Base-by-base conservation (phyloP, 1,284 basidiomycete genomes). In the Ceratobasidium theobromae region DNA sequence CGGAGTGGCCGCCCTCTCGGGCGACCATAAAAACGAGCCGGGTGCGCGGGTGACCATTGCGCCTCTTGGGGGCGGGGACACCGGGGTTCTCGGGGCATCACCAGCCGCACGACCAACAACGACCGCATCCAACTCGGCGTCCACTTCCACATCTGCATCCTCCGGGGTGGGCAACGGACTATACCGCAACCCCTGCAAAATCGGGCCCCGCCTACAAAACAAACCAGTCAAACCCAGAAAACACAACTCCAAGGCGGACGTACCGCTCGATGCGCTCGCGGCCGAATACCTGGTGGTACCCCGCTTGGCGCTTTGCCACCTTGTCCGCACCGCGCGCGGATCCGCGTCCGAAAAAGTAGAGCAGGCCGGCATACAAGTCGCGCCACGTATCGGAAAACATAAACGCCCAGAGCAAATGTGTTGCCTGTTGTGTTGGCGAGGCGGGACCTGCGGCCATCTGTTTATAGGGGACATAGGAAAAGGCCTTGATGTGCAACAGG, bases 401-500 rank as follows among this genome's bases (percentile, higher is more conserved):
- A 18, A 64, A 64, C 27, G 58, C 58, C 33, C 52, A 48, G 21
- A 25, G 28, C 21, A 52, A 35, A 25, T 51, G 51, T 16, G 14
- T 35, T 2, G 52, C 23, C 46, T 64, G 58, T 16, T 25, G 46
- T 4, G 4, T 6, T 12, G 30, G 12, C 5, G 45, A n/a, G 23
- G 45, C 45, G 3, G 57, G 57, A n/a, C 46, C 16, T 12, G 5
- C 14, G 4, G 57, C 43, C 35, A 64, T n/a, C 32, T 48, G 58
- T 49, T 64, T 64, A 74, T 89, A 91, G 0, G 83, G 82, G 69
- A 82, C 81, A 75, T 91, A 91, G 12, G 84, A 83, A 77, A 91
- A 93, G 0, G 88, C 88, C 52, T 81, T 81, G 75, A 93, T 79
- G 74, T 93, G 89, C 4, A 91, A 73, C 58, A 89, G 82, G 1